Base-by-base conservation (phyloP, 345 rosid species). In the Ceriops decandra region DNA sequence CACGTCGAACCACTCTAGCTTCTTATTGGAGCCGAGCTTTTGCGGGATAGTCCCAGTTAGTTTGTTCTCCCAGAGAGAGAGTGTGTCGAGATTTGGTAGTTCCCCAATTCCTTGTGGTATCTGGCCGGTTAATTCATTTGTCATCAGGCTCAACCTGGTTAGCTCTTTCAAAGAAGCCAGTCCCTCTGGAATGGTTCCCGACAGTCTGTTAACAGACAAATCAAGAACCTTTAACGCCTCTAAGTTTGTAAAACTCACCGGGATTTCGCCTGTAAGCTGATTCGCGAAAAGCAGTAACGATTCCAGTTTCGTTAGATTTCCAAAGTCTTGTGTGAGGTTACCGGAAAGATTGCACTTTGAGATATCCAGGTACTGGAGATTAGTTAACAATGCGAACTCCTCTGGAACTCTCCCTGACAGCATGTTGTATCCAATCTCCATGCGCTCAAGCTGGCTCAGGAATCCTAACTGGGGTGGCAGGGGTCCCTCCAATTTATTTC, bases 401-500 rank as follows among this genome's bases (percentile, higher is more conserved):
- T 46, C 59, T 1, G 99, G 99, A 36, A 95, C n/a, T 35, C 63
- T 66, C 16, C 98, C 99, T 11, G 67, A 57, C 36, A 88, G 80
- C 8, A 28, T 60, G 66, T 95, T 88, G 80, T 92, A 95, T 52
- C 98, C 98, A 56, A 95, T 87, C 70, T 92, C 97, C 21, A 95
- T 63, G 24, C 74, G 89, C 83, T 92, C 85, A 0, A 95, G 84
- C 74, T 80, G 78, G 0, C 71, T 56, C 86, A 92, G 63, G 54
- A 69, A 69, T 31, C 99, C 99, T 20, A 95, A 51, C 47, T 82
- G 74, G 1, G 86, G 79, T 26, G 98, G 99, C 65, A 95, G 33
- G 17, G 70, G 76, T 11, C 99, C 99, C 71, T 64, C 76, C 15
- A 95, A 74, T 3, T 11, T 49, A 70, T 95, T 95, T 35, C 99